phyloP scores from a whole-genome alignment of 495 filamentous ascomycete species.

The Tuber umbilicatum region DNA sequence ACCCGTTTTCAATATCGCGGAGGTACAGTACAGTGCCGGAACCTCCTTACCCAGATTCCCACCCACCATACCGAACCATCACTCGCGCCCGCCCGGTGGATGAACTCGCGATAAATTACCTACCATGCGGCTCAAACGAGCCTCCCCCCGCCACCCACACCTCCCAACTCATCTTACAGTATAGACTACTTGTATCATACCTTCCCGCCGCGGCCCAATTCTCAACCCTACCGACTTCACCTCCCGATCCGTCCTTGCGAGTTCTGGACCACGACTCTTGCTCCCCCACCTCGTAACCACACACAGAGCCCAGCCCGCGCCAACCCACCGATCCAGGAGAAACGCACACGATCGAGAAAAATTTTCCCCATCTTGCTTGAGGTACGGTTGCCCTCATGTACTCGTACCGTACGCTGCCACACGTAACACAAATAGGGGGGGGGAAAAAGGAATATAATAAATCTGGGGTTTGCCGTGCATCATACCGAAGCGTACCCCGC shows the following conservation, averaged over 20 bases:
- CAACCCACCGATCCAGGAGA: background rate
- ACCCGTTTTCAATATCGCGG: too few relatives aligned
- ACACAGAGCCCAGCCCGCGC: too few relatives aligned
- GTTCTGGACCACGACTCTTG: background rate
- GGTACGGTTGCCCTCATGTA: background rate
- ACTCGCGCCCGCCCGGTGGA: too few relatives aligned
- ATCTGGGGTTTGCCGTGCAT: background rate
- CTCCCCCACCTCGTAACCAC: too few relatives aligned
- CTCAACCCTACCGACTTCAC: background rate
- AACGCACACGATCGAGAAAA: slow-evolving; percentile 4
- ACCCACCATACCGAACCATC: background rate
- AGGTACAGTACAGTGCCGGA: background rate
- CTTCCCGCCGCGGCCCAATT: slow-evolving; percentile 3
- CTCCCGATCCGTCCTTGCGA: background rate
- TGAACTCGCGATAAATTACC: too few relatives aligned
- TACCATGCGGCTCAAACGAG: background rate
- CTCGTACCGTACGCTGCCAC: background rate
- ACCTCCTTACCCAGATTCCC: too few relatives aligned
- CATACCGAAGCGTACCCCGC: background rate
- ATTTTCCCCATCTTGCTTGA: background rate
- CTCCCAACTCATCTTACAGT: background rate
- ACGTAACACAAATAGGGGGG: background rate
- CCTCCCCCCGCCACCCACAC: too few relatives aligned
- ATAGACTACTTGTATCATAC: too few relatives aligned
- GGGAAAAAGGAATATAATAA: background rate